Base-by-base conservation (phyloP, 2,329 filamentous ascomycete species). In the Dendrostoma leiphaemia region DNA sequence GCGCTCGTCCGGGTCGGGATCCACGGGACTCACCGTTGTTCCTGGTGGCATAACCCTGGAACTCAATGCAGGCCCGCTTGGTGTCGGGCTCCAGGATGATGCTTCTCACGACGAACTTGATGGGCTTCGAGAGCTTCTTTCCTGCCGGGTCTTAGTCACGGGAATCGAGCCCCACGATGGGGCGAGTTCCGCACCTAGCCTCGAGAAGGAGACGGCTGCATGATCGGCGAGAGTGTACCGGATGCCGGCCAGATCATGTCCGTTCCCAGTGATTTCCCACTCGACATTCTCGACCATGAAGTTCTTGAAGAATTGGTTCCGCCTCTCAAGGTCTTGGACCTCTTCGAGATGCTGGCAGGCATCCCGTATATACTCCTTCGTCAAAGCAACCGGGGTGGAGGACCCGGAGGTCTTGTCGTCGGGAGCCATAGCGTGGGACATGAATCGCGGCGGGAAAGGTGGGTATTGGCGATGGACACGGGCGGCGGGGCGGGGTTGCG, bases 21-120 rank as follows among this genome's bases (percentile, higher is more conserved):
- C n/a, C n/a, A n/a, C n/a, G n/a, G 3, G 17, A 29, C 47, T 49
- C 21, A 49, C 47, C 47, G 6, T 49, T 49, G 15, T 17, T 35
- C 32, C 47, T 24, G 12, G 47, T 49, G 23, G 47, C 34, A 40
- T 23, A 49, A 4, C 47, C 47, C 26, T 49, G 47, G n/a, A 23
- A 38, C 21, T 49, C 47, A 13, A 49, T 21, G 19, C 31, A 49
- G 34, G 47, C 47, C 47, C 47, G 38, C 12, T 32, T 37, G 8
- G 47, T 49, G 9, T 49, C 47, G 24, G 47, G 1, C 21, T 49
- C 47, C 6, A 49, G 47, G n/a, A 49, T 49, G 32, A 49, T 38
- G 10, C 26, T 32, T 13, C 44, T 28, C 17, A 46, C 44, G 19
- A 46, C 44, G 8, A 46, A 46, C 19, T 32, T 46, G 29, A 46